These are phyloP conservation scores for Cladorrhinum samala DNA, from an alignment of 495 filamentous ascomycete genomes.

Conservation along the genomic window DNA sequence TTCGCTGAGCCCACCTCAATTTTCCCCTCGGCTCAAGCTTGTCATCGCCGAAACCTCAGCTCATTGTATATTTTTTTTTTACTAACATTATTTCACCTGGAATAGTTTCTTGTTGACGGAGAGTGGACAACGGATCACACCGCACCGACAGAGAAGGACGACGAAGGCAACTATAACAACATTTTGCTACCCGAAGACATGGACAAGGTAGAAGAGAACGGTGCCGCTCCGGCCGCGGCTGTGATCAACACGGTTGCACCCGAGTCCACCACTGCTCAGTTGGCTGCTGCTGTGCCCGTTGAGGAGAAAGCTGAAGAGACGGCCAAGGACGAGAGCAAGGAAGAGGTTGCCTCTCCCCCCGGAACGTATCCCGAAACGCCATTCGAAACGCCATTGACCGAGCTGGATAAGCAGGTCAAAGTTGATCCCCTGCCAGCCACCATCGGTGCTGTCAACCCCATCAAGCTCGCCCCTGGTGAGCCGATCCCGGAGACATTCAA, in stretches of 20 bases:
- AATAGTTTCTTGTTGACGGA: slow-evolving; percentile 94
- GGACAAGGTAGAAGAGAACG: slow-evolving; percentile 30
- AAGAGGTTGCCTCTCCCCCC: slow-evolving; percentile 42
- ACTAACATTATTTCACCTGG: slow-evolving; percentile 14
- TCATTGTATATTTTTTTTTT: slow-evolving; percentile 1
- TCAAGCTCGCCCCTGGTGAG: slow-evolving; percentile 73
- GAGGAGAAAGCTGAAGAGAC: slow-evolving; percentile 21
- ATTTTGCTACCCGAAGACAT: slow-evolving; percentile 72
- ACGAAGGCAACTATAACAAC: slow-evolving; percentile 79
- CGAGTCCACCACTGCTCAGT: slow-evolving; percentile 64
- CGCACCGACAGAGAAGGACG: slow-evolving; percentile 72
- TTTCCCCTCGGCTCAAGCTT: not conserved
- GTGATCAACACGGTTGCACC: slow-evolving; percentile 58
- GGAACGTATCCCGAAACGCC: slow-evolving; percentile 80
- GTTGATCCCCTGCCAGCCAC: slow-evolving; percentile 77
- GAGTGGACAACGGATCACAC: slow-evolving; percentile 76
- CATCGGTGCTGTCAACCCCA: slow-evolving; percentile 69
- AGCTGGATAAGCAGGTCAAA: slow-evolving; percentile 48
- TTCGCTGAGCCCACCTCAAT: not conserved
- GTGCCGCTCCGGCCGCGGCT: slow-evolving; percentile 30
- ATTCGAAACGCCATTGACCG: slow-evolving; percentile 56
- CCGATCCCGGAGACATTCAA: slow-evolving; percentile 59
- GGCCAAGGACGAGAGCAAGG: slow-evolving; percentile 1
- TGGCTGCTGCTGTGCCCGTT: slow-evolving; percentile 55
- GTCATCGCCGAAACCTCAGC: not conserved